These are phyloP conservation scores for Mortierella antarctica DNA, from an alignment of 192 early-diverging fungal genomes.

Conservation along the genomic window DNA sequence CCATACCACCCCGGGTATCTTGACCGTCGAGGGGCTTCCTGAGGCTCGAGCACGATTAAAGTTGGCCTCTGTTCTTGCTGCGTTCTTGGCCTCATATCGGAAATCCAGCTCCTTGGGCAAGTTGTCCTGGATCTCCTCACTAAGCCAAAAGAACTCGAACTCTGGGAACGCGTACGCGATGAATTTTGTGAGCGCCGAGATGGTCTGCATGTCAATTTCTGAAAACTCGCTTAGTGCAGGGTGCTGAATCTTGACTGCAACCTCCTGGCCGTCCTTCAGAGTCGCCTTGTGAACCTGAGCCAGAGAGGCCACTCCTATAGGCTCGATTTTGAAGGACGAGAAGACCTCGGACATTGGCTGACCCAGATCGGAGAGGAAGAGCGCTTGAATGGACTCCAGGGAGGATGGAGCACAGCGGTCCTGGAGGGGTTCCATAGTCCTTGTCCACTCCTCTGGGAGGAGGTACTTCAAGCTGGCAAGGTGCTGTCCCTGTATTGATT, in stretches of 20 bases:
- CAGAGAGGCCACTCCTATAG: slow-evolving; percentile 91
- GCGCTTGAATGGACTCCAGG: slow-evolving; percentile 71
- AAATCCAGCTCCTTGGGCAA: slow-evolving; percentile 92
- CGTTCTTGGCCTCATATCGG: slow-evolving; percentile 82
- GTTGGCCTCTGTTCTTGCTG: slow-evolving; percentile 68
- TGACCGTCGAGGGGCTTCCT: slow-evolving; percentile 48
- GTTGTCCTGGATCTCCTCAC: slow-evolving; percentile 82
- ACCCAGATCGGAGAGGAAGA: slow-evolving; percentile 78
- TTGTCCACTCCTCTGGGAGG: slow-evolving; percentile 89
- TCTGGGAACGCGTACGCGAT: slow-evolving; percentile 83
- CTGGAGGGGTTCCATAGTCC: slow-evolving; percentile 82
- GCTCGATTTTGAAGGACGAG: slow-evolving; percentile 77
- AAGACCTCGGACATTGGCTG: slow-evolving; percentile 74
- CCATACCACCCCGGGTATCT: slow-evolving; percentile 81
- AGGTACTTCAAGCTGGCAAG: slow-evolving; percentile 65
- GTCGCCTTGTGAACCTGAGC: slow-evolving; percentile 92
- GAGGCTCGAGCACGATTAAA: slow-evolving; percentile 61
- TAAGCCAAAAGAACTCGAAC: slow-evolving; percentile 93
- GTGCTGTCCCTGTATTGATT: slow-evolving; percentile 23
- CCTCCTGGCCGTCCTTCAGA: slow-evolving; percentile 71
- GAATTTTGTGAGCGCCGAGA: slow-evolving; percentile 66
- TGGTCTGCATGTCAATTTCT: slow-evolving; percentile 81
- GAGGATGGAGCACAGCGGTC: slow-evolving; percentile 82
- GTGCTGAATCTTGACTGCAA: slow-evolving; percentile 96
- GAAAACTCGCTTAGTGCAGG: slow-evolving; percentile 80